Conservation (phyloP, 163 green algal genomes). For the Coccomyxa subellipsoidea region DNA sequence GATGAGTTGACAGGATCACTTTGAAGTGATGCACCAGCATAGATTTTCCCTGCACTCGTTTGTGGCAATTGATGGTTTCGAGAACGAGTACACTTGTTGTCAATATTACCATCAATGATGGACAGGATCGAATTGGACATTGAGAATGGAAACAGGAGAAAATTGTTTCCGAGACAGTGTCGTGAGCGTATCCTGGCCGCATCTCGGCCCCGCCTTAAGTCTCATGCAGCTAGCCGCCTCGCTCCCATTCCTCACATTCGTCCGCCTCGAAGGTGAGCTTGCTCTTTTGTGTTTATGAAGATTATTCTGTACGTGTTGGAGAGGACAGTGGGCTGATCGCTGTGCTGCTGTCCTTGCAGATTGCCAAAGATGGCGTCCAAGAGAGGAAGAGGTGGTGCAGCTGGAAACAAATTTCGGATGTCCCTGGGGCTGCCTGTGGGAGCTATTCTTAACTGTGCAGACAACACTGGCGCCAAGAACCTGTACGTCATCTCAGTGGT, state of each 20-base stretch:
- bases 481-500: slow-evolving; percentile 98
- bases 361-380: slow-evolving; percentile 56
- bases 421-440: slow-evolving; percentile 93
- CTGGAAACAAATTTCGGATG: slow-evolving; percentile 99
- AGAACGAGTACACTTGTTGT: too few species aligned
- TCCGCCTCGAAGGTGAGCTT: not conserved
- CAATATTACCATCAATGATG: too few species aligned
- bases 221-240: not conserved
- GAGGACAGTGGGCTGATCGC: not conserved
- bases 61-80: too few species aligned
- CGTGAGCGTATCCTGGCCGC: not conserved
- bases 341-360: not conserved
- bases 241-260: not conserved
- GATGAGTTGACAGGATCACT: not conserved
- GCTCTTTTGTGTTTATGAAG: not conserved
- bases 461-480: slow-evolving; percentile 99
- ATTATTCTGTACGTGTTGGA: not conserved
- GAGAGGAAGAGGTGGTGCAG: slow-evolving; percentile 77
- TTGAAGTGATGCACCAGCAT: not conserved
- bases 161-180: too few species aligned
- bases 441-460: slow-evolving; percentile 97
- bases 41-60: too few species aligned
- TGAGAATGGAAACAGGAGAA: too few species aligned
- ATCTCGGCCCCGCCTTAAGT: not conserved
- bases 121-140: too few species aligned